Base-by-base conservation (phyloP, 352 stramenopile species). In the Sclerospora graminicola region DNA sequence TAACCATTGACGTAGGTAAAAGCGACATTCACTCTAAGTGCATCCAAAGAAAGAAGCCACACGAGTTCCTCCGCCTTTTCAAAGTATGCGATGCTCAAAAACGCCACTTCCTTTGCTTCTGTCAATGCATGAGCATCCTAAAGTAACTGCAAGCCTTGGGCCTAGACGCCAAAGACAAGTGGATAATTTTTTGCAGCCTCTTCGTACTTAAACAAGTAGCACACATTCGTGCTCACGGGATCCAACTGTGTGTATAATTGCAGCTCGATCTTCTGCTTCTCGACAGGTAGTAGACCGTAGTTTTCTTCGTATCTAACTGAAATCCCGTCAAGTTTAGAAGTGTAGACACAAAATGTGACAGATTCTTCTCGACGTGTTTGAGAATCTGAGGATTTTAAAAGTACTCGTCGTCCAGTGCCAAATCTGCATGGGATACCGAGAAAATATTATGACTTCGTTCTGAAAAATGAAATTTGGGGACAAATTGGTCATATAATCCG, bases 351-450 rank as follows among this genome's bases (percentile, higher is more conserved):
- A 77, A 81, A 15, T 31, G 19, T 31, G 56, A 54, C 28, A 66
- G 54, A 13, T 60, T 51, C 10, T 41, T 45, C 45, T 77, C 68
- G 8, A 75, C 32, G 29, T 51, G 39, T 2, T 32, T 18, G 9
- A 72, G 69, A 9, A 60, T 57, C 14, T 54, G 35, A 13, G 54
- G 45, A 36, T 96, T 81, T 36, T 97, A 90, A 54, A 97, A 96
- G 50, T 94, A 89, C 30, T 73, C 59, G 50, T 92, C 82, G 1
- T 84, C 79, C 13, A 97, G 57, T 21, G 60, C 72, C 29, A 97
- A 66, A 4, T 91, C 63, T 8, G 54, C 66, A 45, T 91, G 67
- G 23, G 50, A 63, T 2, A 97, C 50, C 57, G 92, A 82, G 2
- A 84, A 57, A 13, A 93, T 58, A 41, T 82, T 86, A 20, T 60